Evolutionary conservation across 2,329 filamentous ascomycete species (phyloP).

Genomic region (Xylaria sp.): DNA sequence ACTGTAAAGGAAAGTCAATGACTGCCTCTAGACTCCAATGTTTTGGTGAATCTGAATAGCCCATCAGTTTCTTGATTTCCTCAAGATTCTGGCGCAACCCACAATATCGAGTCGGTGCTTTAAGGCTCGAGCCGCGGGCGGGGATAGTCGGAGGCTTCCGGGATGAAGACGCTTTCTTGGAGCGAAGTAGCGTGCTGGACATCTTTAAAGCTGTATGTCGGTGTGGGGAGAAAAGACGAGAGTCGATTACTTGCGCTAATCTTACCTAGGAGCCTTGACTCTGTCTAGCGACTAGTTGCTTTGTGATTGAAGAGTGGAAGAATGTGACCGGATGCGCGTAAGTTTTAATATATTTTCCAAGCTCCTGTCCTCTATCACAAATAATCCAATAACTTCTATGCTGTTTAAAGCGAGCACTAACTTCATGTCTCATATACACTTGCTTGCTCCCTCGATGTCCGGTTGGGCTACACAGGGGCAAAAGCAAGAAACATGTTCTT

Average conservation of each 20-base stretch:
- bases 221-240: neutral
- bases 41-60: neutral
- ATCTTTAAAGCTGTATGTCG: neutral
- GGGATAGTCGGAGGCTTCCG: neutral
- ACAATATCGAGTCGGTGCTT: too few species aligned
- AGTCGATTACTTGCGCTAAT: neutral
- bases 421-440: neutral
- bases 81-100: neutral
- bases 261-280: neutral
- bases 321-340: neutral
- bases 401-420: neutral
- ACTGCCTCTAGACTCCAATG: neutral
- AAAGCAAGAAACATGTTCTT: neutral
- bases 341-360: neutral
- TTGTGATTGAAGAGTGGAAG: neutral
- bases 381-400: neutral
- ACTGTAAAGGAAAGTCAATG: neutral
- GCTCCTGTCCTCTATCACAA: neutral
- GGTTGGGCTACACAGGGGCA: too few species aligned
- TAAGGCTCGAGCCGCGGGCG: neutral
- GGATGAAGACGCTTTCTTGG: neutral
- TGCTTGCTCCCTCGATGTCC: neutral
- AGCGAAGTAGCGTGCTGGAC: neutral
- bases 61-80: neutral
- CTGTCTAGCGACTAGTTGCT: neutral